Conservation (phyloP, 306 rosid genomes). For the Vachellia collinsii region DNA sequence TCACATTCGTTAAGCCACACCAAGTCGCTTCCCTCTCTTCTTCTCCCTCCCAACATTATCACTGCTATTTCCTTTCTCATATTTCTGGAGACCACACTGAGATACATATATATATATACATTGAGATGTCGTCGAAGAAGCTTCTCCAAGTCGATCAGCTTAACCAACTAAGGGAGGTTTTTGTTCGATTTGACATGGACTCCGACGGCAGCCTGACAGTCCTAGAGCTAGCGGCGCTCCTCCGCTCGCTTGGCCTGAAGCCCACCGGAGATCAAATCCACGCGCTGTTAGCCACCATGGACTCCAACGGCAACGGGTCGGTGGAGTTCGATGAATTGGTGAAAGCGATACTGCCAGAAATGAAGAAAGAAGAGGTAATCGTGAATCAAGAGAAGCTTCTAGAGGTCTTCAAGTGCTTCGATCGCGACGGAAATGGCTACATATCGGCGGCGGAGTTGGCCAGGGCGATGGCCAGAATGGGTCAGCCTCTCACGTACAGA, state of each 20-base stretch:
- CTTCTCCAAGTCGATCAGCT: constrained; percentile 49
- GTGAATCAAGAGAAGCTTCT: constrained; percentile 64
- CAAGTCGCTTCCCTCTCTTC: background rate
- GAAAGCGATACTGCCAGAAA: constrained; percentile 58
- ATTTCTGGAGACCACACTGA: background rate
- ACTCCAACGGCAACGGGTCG: constrained; percentile 70
- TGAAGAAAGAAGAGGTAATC: constrained; percentile 52
- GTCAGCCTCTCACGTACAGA: constrained; percentile 71
- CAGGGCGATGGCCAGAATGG: constrained; percentile 85
- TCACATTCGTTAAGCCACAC: background rate
- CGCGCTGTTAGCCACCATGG: constrained; percentile 57
- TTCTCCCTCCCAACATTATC: background rate
- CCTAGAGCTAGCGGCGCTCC: constrained; percentile 83
- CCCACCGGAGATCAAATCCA: constrained; percentile 76
- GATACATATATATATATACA: background rate
- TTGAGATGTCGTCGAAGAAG: constrained; percentile 54
- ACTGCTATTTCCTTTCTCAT: background rate
- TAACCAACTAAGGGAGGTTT: constrained; percentile 60
- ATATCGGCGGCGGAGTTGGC: constrained; percentile 82
- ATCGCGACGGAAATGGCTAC: constrained; percentile 76
- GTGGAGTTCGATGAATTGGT: constrained; percentile 89
- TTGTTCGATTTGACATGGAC: constrained; percentile 78
- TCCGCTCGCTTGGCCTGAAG: constrained; percentile 73
- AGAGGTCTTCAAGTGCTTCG: constrained; percentile 71
- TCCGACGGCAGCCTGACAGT: constrained; percentile 85